These are phyloP conservation scores for Arachis monticola DNA, from an alignment of 331 rosid genomes.

Conservation along the genomic window DNA sequence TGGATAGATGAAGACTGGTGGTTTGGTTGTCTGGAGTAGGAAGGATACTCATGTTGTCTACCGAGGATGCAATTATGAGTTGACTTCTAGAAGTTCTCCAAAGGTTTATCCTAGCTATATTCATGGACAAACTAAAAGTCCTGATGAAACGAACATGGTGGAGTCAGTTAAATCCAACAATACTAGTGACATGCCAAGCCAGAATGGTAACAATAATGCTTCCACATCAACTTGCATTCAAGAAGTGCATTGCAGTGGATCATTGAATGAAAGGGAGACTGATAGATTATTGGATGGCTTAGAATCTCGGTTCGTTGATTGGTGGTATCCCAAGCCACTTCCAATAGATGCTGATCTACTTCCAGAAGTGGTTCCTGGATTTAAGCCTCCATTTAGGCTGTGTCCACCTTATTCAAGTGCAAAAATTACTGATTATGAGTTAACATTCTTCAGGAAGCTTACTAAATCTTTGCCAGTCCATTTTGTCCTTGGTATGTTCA, in stretches of 20 bases:
- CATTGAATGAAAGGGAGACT: slow-evolving; percentile 81
- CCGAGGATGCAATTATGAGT: slow-evolving; percentile 58
- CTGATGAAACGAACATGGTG: slow-evolving; percentile 33
- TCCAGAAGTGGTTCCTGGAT: slow-evolving; percentile 81
- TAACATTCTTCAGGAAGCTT: slow-evolving; percentile 73
- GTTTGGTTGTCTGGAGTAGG: slow-evolving; percentile 79
- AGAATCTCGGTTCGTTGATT: slow-evolving; percentile 88
- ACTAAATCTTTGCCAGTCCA: slow-evolving; percentile 76
- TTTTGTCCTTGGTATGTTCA: slow-evolving; percentile 78
- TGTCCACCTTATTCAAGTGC: slow-evolving; percentile 59
- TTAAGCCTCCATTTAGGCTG: slow-evolving; percentile 68
- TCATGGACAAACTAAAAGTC: slow-evolving; percentile 34
- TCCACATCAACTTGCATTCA: slow-evolving; percentile 29
- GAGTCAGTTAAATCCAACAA: slow-evolving; percentile 42
- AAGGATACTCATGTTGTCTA: slow-evolving; percentile 72
- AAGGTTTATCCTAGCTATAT: slow-evolving; percentile 35
- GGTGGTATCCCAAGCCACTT: slow-evolving; percentile 95
- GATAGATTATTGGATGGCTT: slow-evolving; percentile 79
- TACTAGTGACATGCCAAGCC: slow-evolving; percentile 33
- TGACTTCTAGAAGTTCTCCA: slow-evolving; percentile 36
- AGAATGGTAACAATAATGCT: slow-evolving; percentile 33
- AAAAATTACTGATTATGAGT: slow-evolving; percentile 60
- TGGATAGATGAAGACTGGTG: slow-evolving; percentile 76
- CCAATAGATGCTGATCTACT: slow-evolving; percentile 93
- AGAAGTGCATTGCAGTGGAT: slow-evolving; percentile 41